Evolutionary conservation across 345 rosid species (phyloP).

Genomic region (Eucalyptus sideroxylon): DNA sequence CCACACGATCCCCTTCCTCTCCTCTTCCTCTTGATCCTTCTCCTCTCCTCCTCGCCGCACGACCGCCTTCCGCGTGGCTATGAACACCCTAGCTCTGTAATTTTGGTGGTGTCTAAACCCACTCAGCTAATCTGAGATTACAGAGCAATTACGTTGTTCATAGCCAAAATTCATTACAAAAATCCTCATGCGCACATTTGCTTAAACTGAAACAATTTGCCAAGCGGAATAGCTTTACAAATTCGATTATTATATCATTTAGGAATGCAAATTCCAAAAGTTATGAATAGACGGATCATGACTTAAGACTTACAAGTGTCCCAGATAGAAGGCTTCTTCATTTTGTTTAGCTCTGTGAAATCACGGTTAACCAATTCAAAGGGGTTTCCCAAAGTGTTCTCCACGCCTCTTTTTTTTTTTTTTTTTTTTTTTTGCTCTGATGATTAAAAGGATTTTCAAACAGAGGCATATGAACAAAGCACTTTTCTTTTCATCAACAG

Average conservation of each 20-base stretch:
- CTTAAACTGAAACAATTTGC: neutral
- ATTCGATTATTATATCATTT: neutral
- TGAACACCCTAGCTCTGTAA: no score
- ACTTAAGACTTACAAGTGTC: neutral
- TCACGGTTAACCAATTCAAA: neutral
- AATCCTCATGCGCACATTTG: neutral
- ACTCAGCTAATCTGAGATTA: neutral
- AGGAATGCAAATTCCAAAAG: neutral
- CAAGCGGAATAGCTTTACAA: neutral
- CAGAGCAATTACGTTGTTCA: neutral
- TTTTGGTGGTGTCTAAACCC: neutral
- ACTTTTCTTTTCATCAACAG: neutral
- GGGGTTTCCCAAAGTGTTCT: neutral
- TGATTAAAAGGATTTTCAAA: neutral
- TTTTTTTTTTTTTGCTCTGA: neutral
- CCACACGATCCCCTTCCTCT: no score
- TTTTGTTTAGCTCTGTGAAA: neutral
- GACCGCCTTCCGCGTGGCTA: no score
- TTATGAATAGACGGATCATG: neutral
- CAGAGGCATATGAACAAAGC: neutral
- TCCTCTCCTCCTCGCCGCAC: no score
- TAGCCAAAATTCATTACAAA: neutral
- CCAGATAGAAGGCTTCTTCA: neutral
- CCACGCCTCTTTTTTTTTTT: neutral
- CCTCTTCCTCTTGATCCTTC: no score